A percentile compares a stretch with the other conserved stretches of the same genome.
Evolutionary conservation across 768 basidiomycete genomes (phyloP).

Genomic region (Lanmaoa rubissima): DNA sequence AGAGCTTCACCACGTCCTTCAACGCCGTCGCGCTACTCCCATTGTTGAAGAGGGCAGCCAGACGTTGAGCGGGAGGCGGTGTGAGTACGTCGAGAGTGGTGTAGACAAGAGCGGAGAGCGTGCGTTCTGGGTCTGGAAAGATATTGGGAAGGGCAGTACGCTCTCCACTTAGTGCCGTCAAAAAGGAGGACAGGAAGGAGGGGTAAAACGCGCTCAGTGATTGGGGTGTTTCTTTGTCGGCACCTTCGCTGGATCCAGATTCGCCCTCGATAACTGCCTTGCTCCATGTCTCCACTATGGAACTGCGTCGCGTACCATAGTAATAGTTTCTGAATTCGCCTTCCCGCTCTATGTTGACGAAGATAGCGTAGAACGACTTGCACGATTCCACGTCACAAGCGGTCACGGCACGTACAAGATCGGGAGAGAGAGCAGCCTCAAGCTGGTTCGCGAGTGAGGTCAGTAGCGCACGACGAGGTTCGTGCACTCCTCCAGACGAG

Average conservation of each 20-base stretch:
- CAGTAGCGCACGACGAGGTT: constrained; percentile 80
- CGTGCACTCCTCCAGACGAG: constrained; percentile 45
- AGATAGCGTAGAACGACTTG: constrained; percentile 80
- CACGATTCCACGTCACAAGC: constrained; percentile 72
- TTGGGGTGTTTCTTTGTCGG: constrained; percentile 48
- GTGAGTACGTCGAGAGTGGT: constrained; percentile 76
- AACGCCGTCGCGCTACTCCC: constrained; percentile 59
- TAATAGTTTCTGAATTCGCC: constrained; percentile 94
- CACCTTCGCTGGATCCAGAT: constrained; percentile 1
- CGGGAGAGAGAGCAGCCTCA: constrained; percentile 89
- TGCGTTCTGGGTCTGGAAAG: constrained; percentile 79
- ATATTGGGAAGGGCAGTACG: constrained; percentile 73
- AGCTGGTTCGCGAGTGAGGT: constrained; percentile 94
- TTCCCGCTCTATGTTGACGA: constrained; percentile 88
- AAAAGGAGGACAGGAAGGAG: constrained; percentile 70
- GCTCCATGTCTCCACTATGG: constrained; percentile 70
- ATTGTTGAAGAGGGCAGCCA: constrained; percentile 65
- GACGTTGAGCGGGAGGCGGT: constrained; percentile 78
- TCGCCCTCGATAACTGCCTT: constrained; percentile 43
- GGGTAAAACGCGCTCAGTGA: constrained; percentile 67
- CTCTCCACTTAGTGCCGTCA: constrained; percentile 66
- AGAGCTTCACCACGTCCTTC: constrained; percentile 65
- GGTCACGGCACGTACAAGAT: constrained; percentile 83
- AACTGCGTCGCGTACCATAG: constrained; percentile 74
- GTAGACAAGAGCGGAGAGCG: constrained; percentile 79